These are phyloP conservation scores for Musa schizocarpa DNA, from an alignment of 176 grass and related monocot genomes.

Conservation along the genomic window DNA sequence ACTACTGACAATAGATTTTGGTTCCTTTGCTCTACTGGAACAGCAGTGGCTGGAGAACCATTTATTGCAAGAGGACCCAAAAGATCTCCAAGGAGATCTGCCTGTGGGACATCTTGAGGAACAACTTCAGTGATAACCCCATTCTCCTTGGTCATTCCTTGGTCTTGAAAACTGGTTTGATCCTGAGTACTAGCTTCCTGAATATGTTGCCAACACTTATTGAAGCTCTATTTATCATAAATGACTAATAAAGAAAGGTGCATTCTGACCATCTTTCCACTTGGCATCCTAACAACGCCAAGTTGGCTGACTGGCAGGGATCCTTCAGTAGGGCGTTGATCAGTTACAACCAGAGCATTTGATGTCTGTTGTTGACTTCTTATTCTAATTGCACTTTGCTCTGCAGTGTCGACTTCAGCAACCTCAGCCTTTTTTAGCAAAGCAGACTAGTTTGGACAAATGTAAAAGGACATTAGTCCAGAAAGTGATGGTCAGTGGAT, in stretches of 20 bases:
- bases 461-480: neutral
- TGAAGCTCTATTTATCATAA: neutral
- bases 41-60: constrained; percentile 42
- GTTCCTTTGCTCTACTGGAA: constrained; percentile 27
- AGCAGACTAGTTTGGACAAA: constrained; percentile 70
- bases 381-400: constrained; percentile 97
- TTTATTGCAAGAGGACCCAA: constrained; percentile 95
- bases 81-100: constrained; percentile 85
- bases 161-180: constrained; percentile 22
- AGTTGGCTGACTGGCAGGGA: constrained; percentile 48
- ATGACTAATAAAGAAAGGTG: constrained; percentile 14
- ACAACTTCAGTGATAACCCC: constrained; percentile 38
- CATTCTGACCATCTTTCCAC: constrained; percentile 49
- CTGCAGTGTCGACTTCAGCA: constrained; percentile 93
- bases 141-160: constrained; percentile 61
- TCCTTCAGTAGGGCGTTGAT: constrained; percentile 60
- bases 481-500: neutral
- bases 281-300: constrained; percentile 83
- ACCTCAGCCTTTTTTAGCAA: constrained; percentile 96
- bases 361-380: constrained; percentile 91
- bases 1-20: constrained; percentile 37
- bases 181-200: constrained; percentile 46
- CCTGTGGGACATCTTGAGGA: constrained; percentile 35
- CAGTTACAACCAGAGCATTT: constrained; percentile 73
- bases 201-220: constrained; percentile 27